Evolutionary conservation across 345 rosid genomes (phyloP), one percentile per base, ranked within the genome.

Genomic region (Camelina laxa): DNA sequence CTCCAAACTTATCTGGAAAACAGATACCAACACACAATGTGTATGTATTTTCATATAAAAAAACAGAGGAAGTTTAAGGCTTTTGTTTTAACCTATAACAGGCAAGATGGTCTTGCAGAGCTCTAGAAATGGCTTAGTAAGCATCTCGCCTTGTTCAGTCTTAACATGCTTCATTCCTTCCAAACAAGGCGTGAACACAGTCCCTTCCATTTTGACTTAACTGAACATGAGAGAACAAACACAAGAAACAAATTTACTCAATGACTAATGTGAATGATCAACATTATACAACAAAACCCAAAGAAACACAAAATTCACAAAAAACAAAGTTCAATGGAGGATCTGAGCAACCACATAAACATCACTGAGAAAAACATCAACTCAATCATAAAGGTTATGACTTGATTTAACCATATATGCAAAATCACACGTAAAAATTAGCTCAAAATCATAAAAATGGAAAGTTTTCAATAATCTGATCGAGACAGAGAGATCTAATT

Each of bases 101-200:
- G 98, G 98, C 81, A 93, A 83, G 64, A 90, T 86, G 33, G 84
- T 47, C 79, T 87, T 93, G 93, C 98, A 90, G 71, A 91, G 91
- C 16, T 90, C 98, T 51, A 93, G 69, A 82, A 93, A 93, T 58
- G 93, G 91, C 75, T 87, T 93, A 50, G 97, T 77, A 67, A 88
- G 88, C 86, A 94, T 91, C 74, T 89, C 89, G 49, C 93, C 91
- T 11, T 84, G 77, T 21, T 82, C 88, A 44, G 95, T 60, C 73
- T 84, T 91, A 74, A 90, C 88, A 35, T 86, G 87, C 83, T 91
- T 87, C 95, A 94, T 94, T 73, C 90, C 93, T 81, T 91, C 93
- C 78, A 94, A 61, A 4, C 94, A 90, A 41, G 95, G 95, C 54
- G 93, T 81, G 70, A 94, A 94, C 72, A 85, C 82, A 5, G 92